Base-by-base conservation (phyloP, 2,329 filamentous ascomycete species). In the Lachnellula subtilissima region DNA sequence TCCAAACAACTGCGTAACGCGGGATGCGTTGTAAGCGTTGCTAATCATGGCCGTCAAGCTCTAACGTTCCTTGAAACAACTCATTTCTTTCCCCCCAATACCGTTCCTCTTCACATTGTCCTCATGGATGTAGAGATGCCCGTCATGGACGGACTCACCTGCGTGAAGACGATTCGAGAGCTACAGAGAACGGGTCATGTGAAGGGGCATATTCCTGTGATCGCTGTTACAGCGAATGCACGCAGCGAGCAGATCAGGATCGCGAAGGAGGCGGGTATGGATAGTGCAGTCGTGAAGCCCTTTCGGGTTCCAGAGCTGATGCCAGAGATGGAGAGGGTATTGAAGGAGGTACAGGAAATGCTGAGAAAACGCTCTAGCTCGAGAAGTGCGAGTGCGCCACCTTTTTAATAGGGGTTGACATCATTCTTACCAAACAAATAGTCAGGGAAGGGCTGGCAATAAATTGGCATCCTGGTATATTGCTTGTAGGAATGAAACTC, bases 231-330 rank as follows among this genome's bases (percentile, higher is more conserved):
- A 35, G 76, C 75, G 1, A 78, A 78, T 56, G 74, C 75, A 14
- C 66, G 74, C 23, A 62, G 69, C 36, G 73, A 75, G 55, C 74
- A 77, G 58, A 69, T 76, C 14, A 56, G 69, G 3, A 64, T 60
- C 15, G 74, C 75, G 0, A 66, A 65, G 40, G 58, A 68, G 32
- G 68, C 67, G 47, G 75, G 75, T 23, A 89, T 91, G 74, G 85
- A 85, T 72, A 75, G 81, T 76, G 45, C 52, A 17, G 87, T 93
- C 39, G 85, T 85, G 1, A 92, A 92, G 66, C 88, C 88, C 1
- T 92, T 91, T 68, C 80, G 83, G 17, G 84, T 88, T 50, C 78
- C 79, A 8, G 84, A 89, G 55, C 71, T 89, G 54, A 75, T 87
- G 49, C 81, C 81, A 25, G 85, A 85, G 69, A 86, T 89, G 61